Evolutionary conservation across 768 basidiomycete species (phyloP).

Genomic region (Agaricus subrufescens): DNA sequence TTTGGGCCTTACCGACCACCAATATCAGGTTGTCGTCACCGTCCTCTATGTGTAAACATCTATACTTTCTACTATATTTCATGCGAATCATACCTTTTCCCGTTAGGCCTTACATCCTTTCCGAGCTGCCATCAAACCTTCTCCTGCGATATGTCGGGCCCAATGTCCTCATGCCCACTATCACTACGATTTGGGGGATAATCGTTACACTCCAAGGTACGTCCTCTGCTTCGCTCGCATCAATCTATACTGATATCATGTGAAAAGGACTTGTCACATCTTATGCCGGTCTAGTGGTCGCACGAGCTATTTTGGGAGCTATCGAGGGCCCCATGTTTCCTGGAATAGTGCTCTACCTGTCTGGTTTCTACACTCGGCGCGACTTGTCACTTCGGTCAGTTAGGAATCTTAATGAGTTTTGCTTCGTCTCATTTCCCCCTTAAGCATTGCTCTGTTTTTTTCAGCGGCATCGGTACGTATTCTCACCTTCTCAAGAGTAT

Average conservation of each 20-base stretch:
- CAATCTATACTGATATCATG: background rate
- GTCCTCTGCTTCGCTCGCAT: background rate
- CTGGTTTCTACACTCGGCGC: slow-evolving; percentile 30
- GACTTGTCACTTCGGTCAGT: slow-evolving; percentile 28
- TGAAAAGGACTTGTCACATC: slow-evolving; percentile 38
- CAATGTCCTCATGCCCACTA: slow-evolving; percentile 39
- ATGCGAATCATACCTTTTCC: too few relatives aligned
- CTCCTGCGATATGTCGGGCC: slow-evolving; percentile 41
- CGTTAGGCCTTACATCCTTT: slow-evolving; percentile 35
- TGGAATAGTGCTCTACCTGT: slow-evolving; percentile 36
- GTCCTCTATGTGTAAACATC: background rate
- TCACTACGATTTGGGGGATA: slow-evolving; percentile 48
- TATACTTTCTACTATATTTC: too few relatives aligned
- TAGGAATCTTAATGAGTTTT: too few relatives aligned
- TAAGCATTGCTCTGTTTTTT: slow-evolving; percentile 36
- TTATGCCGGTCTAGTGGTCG: slow-evolving; percentile 43
- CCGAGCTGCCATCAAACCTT: slow-evolving; percentile 47
- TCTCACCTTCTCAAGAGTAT: too few relatives aligned
- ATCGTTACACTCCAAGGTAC: slow-evolving; percentile 38
- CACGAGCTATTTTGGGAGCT: slow-evolving; percentile 49
- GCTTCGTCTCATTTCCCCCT: background rate
- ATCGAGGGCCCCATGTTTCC: slow-evolving; percentile 44
- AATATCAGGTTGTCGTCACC: too few relatives aligned
- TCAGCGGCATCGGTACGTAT: slow-evolving; percentile 29
- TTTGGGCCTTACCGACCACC: background rate